Percentiles rank a stretch among this genome's conserved stretches.
phyloP scores from a whole-genome alignment of 345 rosid species.

The Anacardium occidentale region DNA sequence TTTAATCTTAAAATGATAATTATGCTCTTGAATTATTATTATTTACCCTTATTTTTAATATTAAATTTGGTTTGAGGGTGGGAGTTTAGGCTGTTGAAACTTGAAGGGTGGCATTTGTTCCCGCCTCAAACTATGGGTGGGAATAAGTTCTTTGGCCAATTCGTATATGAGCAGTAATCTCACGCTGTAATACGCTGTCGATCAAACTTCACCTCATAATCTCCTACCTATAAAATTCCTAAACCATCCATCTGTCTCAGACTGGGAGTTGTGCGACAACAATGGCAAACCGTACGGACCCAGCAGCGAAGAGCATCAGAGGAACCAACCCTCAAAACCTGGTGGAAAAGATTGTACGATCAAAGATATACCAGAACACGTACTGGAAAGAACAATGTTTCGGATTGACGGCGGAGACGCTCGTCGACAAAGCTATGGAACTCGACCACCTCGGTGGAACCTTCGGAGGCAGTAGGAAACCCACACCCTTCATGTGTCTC shows the following conservation, averaged over 20 bases:
- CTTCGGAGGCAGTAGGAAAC: constrained; percentile 78
- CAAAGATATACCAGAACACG: constrained; percentile 78
- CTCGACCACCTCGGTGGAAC: constrained; percentile 88
- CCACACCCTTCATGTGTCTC: constrained; percentile 81
- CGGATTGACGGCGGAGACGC: constrained; percentile 84
- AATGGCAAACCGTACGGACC: constrained; percentile 90
- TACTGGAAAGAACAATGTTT: constrained; percentile 97
- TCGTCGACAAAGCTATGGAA: constrained; percentile 92
- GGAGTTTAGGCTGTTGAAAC: too few relatives aligned
- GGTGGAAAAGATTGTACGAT: constrained; percentile 72
- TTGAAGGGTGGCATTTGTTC: too few relatives aligned
- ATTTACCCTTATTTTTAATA: too few relatives aligned
- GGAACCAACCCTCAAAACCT: constrained; percentile 91
- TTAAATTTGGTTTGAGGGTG: too few relatives aligned
- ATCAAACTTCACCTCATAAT: too few relatives aligned
- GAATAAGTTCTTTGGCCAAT: too few relatives aligned
- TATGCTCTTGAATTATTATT: too few relatives aligned
- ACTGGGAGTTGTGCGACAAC: not conserved
- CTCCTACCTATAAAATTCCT: too few relatives aligned
- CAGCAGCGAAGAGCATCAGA: constrained; percentile 77
- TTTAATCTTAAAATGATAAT: too few relatives aligned
- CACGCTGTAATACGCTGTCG: too few relatives aligned
- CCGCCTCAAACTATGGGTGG: too few relatives aligned
- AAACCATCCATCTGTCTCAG: not conserved
- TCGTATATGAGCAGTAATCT: too few relatives aligned